Evolutionary conservation across 2,329 filamentous ascomycete species (phyloP).

Genomic region (Fusarium solani-melongenae): DNA sequence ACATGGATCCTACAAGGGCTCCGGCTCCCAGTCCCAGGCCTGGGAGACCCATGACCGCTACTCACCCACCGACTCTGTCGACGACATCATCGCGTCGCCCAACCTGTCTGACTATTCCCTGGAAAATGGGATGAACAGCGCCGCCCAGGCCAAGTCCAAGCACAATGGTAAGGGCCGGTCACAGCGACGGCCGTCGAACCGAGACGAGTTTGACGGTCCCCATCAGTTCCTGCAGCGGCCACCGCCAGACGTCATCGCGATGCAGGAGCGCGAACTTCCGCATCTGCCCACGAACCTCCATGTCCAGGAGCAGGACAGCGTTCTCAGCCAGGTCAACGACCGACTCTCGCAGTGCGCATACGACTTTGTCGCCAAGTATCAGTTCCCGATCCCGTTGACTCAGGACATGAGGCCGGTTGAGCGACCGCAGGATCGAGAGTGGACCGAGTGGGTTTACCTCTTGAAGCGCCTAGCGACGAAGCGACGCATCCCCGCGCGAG

Average conservation of each 20-base stretch:
- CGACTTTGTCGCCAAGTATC: constrained; percentile 91
- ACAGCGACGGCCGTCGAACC: constrained; percentile 79
- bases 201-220: constrained; percentile 90
- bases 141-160: constrained; percentile 57
- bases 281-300: constrained; percentile 85
- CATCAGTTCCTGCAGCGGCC: constrained; percentile 84
- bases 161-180: constrained; percentile 60
- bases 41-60: constrained; percentile 63
- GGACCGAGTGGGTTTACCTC: constrained; percentile 93
- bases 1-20: constrained; percentile 54
- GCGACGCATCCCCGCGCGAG: constrained; percentile 83
- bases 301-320: constrained; percentile 85
- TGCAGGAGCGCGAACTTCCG: constrained; percentile 83
- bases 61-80: constrained; percentile 68
- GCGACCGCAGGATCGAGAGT: constrained; percentile 81
- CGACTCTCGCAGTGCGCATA: constrained; percentile 86
- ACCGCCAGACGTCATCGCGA: constrained; percentile 75
- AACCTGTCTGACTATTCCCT: constrained; percentile 70
- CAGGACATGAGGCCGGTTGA: constrained; percentile 83
- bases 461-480: constrained; percentile 88
- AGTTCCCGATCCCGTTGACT: constrained; percentile 87
- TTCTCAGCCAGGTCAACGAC: constrained; percentile 84
- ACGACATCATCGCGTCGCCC: constrained; percentile 68
- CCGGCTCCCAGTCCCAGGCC: constrained; percentile 55
- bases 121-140: constrained; percentile 60